Evolutionary conservation across 1,139 yeast species (phyloP).

Genomic region (Starmera stellimalicola): DNA sequence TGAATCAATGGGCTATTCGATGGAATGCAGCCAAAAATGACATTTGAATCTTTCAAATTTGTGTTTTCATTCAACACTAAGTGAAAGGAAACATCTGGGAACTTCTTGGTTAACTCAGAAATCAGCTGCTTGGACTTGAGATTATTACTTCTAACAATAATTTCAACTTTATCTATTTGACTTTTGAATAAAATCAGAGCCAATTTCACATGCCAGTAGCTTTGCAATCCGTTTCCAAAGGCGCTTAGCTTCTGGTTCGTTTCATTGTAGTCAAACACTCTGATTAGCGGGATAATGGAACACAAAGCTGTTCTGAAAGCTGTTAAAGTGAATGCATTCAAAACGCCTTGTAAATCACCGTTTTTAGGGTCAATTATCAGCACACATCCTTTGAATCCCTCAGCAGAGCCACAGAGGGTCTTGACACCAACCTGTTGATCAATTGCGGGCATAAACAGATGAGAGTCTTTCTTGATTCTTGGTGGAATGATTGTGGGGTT

Average conservation of each 20-base stretch:
- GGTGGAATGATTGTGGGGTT: slow-evolving; percentile 28
- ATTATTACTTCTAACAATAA: slow-evolving; percentile 32
- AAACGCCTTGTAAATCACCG: slow-evolving; percentile 43
- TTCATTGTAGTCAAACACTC: slow-evolving; percentile 21
- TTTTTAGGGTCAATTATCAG: slow-evolving; percentile 38
- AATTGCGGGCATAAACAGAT: slow-evolving; percentile 57
- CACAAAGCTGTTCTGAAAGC: slow-evolving; percentile 65
- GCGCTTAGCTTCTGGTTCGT: slow-evolving; percentile 21
- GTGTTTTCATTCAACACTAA: slow-evolving; percentile 13
- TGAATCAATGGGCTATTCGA: slow-evolving; percentile 39
- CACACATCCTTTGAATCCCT: slow-evolving; percentile 46
- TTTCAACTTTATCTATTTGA: slow-evolving; percentile 29
- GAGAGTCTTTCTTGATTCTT: slow-evolving; percentile 32
- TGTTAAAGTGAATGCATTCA: slow-evolving; percentile 52
- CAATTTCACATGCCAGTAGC: slow-evolving; percentile 52
- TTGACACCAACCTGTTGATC: slow-evolving; percentile 32
- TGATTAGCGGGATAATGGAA: slow-evolving; percentile 37
- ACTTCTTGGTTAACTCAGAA: slow-evolving; percentile 21
- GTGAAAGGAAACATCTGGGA: slow-evolving; percentile 15
- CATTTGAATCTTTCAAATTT: slow-evolving; percentile 24
- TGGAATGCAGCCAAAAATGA: slow-evolving; percentile 55
- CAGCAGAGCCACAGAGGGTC: slow-evolving; percentile 37
- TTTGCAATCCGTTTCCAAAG: slow-evolving; percentile 63
- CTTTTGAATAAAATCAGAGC: slow-evolving; percentile 33
- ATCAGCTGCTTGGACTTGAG: slow-evolving; percentile 31